Evolutionary conservation across 257 asterid genomes (phyloP).

Genomic region (Solanum neorickii): DNA sequence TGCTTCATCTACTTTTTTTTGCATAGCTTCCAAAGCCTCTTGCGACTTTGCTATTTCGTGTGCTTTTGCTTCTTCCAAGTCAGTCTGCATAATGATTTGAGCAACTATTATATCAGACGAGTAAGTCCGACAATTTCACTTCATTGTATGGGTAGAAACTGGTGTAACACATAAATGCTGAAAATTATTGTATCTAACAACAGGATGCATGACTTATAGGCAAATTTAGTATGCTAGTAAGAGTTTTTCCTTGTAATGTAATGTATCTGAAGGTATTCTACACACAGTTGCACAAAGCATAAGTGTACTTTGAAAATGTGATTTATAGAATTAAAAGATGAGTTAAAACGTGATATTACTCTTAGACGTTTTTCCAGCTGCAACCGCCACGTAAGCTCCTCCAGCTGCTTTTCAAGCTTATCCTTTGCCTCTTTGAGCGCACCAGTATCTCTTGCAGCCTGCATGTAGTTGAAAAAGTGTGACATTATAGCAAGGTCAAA

Average conservation of each 20-base stretch:
- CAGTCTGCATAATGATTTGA: constrained; percentile 43
- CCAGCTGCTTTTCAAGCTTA: constrained; percentile 91
- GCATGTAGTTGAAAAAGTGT: constrained; percentile 5
- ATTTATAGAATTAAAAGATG: neutral
- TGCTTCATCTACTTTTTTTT: constrained; percentile 70
- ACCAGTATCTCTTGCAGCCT: constrained; percentile 99
- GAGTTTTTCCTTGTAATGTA: neutral
- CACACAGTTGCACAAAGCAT: neutral
- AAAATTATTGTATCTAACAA: neutral
- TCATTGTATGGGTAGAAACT: neutral
- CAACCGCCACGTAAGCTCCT: constrained; percentile 94
- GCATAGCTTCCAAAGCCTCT: constrained; percentile 54
- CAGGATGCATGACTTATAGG: neutral
- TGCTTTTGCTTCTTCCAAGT: constrained; percentile 83
- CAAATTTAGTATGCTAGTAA: neutral
- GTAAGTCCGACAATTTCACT: neutral
- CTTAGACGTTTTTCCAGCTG: constrained; percentile 93
- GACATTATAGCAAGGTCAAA: neutral
- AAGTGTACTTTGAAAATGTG: neutral
- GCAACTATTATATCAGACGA: neutral
- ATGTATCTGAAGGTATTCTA: neutral
- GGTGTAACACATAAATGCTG: neutral
- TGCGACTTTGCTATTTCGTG: constrained; percentile 74
- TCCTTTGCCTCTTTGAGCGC: constrained; percentile 98
- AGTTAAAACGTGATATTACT: constrained; percentile 24